Evolutionary conservation across 371 early-diverging fungal species (phyloP).

Genomic region (Mucor irregularis): DNA sequence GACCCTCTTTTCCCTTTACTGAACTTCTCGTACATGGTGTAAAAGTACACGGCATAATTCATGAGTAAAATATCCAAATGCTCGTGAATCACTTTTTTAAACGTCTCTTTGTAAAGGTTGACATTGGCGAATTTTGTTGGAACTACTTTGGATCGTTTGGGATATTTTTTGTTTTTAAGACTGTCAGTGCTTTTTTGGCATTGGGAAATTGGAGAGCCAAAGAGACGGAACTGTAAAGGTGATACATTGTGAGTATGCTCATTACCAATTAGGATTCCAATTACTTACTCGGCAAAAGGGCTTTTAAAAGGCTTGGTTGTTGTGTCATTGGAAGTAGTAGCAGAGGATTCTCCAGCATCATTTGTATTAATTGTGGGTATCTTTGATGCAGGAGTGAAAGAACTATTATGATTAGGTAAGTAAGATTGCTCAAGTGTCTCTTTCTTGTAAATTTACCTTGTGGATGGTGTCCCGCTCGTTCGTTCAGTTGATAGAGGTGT

Average conservation of each 20-base stretch:
- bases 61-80: slow-evolving; percentile 52
- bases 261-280: not conserved
- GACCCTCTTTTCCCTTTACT: slow-evolving; percentile 16
- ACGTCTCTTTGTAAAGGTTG: slow-evolving; percentile 47
- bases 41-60: slow-evolving; percentile 34
- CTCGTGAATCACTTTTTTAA: slow-evolving; percentile 52
- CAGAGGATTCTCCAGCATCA: not conserved
- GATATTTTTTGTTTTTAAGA: slow-evolving; percentile 21
- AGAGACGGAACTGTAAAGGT: too few species aligned
- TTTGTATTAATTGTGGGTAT: not conserved
- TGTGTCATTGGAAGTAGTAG: not conserved
- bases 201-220: slow-evolving; percentile 18
- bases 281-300: slow-evolving; percentile 21
- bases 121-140: slow-evolving; percentile 28
- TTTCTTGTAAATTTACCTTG: too few species aligned
- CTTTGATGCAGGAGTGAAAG: slow-evolving; percentile 2
- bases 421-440: too few species aligned
- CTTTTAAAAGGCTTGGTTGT: slow-evolving; percentile 17
- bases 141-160: slow-evolving; percentile 22
- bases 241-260: slow-evolving; percentile 1
- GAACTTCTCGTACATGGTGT: slow-evolving; percentile 26
- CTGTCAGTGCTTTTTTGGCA: slow-evolving; percentile 10
- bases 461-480: too few species aligned
- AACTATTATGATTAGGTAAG: not conserved
- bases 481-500: too few species aligned